phyloP scores from a whole-genome alignment of 225 moss, liverwort and hornwort species.

The Pseudisothecium myosuroides region DNA sequence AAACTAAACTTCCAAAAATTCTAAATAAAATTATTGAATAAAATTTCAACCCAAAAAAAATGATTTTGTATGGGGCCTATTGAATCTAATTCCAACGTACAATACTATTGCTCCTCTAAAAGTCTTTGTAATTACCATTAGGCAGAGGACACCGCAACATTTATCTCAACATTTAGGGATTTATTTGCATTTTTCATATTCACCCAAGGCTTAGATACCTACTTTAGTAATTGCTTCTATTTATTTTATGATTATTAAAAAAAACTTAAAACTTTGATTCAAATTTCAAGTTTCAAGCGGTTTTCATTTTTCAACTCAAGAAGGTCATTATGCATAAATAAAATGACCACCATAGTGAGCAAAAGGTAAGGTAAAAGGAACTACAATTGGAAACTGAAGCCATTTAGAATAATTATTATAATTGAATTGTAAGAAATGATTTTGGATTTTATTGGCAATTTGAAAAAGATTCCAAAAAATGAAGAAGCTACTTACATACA shows the following conservation, averaged over 20 bases:
- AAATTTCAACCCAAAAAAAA: too few species aligned
- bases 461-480: background rate
- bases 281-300: background rate
- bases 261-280: background rate
- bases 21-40: too few species aligned
- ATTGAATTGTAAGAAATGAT: background rate
- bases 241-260: background rate
- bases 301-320: background rate
- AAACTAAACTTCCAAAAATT: too few species aligned
- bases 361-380: background rate
- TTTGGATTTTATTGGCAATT: background rate
- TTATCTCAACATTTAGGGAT: rapidly evolving
- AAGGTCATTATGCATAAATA: background rate
- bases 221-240: background rate
- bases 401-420: background rate
- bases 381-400: background rate
- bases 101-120: background rate
- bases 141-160: rapidly evolving
- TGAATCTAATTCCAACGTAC: too few species aligned
- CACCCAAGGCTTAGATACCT: rapidly evolving
- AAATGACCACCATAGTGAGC: rapidly evolving
- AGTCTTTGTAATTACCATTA: background rate
- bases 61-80: too few species aligned
- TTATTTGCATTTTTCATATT: background rate
- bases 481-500: too few species aligned